These are phyloP conservation scores for Puccinia polysora DNA, from an alignment of 1,284 basidiomycete species.

Conservation along the genomic window DNA sequence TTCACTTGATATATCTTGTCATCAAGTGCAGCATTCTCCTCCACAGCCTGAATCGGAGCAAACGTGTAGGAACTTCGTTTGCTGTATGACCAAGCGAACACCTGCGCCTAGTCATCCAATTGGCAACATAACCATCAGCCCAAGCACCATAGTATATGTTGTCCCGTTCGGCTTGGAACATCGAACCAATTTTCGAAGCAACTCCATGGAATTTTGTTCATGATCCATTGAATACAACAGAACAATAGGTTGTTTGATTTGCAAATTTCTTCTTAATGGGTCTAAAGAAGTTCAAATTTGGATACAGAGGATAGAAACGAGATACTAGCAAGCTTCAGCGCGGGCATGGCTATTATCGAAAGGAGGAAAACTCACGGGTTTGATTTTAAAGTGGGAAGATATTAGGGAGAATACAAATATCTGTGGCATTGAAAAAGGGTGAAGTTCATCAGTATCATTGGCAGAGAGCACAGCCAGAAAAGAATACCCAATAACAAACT, in stretches of 20 bases:
- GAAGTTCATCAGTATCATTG: background rate
- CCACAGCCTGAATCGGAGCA: too few relatives aligned
- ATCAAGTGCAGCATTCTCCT: too few relatives aligned
- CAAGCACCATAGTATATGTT: too few relatives aligned
- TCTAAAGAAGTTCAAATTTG: background rate
- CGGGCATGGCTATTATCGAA: background rate
- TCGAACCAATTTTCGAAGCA: too few relatives aligned
- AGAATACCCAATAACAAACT: constrained; percentile 57
- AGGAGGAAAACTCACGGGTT: constrained; percentile 59
- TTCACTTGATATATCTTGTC: too few relatives aligned
- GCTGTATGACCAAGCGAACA: too few relatives aligned
- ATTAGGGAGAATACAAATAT: constrained; percentile 97
- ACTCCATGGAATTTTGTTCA: too few relatives aligned
- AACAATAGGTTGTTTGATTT: background rate
- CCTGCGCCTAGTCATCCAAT: too few relatives aligned
- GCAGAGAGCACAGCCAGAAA: background rate
- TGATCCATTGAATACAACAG: too few relatives aligned
- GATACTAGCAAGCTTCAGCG: background rate
- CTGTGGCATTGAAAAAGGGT: constrained; percentile 56
- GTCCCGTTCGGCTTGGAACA: too few relatives aligned
- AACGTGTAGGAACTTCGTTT: too few relatives aligned
- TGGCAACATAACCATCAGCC: too few relatives aligned
- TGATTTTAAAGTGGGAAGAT: constrained; percentile 98
- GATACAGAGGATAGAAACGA: background rate
- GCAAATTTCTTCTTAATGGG: background rate